Evolutionary conservation across 768 basidiomycete genomes (phyloP), one percentile per base, ranked within the genome.

Genomic region (Xanthoconium purpureum): DNA sequence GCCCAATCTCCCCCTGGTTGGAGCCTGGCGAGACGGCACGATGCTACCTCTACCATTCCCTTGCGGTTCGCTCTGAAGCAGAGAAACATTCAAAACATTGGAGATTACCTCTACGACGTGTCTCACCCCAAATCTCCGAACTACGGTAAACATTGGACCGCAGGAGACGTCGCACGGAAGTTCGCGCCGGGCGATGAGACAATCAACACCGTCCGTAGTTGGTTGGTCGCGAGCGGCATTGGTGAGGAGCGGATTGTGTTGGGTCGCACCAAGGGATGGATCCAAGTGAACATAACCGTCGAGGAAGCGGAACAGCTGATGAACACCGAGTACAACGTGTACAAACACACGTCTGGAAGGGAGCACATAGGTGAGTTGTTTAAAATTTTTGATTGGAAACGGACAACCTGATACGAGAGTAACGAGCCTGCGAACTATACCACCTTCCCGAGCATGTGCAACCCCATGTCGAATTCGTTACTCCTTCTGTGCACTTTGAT

Each of bases 11-110:
- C 78, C 3, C 3, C 48, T 0, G 66, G 64, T 6, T 83, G 80
- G 80, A 59, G 63, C 6, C 63, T 70, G 14, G 58, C 71, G 14
- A 72, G 74, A 35, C 68, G 74, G 40, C 73, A 75, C 38, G 67
- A 71, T 6, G 55, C 74, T 15, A 63, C 71, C 14, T 57, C 66
- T 14, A 39, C 37, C 4, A 55, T 74, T 12, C 70, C 68, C 4
- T 32, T 75, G 20, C 66, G 61, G n/a, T 65, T 74, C 47, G 69
- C 72, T 17, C 60, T 75, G 53, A 64, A 58, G 32, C 74, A 75
- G 59, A 54, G 45, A 15, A 71, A 73, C 55, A 52, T 73, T 9
- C 50, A 69, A 29, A 48, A 50, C 18, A 60, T 61, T 75, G 52
- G 29, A 47, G 18, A 39, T 12, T 39, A 39, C n/a, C 38, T 39